Conservation (phyloP, 371 early-diverging fungal species). For the Cokeromyces recurvatus region DNA sequence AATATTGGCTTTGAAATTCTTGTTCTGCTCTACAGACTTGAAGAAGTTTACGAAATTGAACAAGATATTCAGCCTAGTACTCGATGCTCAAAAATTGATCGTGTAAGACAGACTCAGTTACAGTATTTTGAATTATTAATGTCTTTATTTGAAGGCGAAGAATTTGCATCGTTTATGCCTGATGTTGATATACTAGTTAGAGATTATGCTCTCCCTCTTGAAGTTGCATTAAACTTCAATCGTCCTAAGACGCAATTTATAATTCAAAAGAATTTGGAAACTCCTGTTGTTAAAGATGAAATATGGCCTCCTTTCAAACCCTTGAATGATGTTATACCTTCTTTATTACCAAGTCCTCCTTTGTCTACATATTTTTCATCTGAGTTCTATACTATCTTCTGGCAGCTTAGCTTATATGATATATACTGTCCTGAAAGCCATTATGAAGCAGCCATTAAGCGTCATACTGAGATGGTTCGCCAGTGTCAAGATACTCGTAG, state of each 20-base stretch:
- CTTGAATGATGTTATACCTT: constrained; percentile 10
- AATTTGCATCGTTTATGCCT: constrained; percentile 58
- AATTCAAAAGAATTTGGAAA: constrained; percentile 14
- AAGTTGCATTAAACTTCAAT: constrained; percentile 68
- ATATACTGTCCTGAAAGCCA: constrained; percentile 69
- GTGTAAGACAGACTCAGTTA: constrained; percentile 52
- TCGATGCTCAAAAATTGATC: constrained; percentile 31
- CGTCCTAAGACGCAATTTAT: constrained; percentile 57
- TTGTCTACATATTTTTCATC: constrained; percentile 55
- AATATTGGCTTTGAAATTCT: constrained; percentile 54
- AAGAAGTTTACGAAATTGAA: constrained; percentile 44
- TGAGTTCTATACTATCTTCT: constrained; percentile 81
- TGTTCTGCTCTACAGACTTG: constrained; percentile 45
- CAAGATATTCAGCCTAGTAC: constrained; percentile 52
- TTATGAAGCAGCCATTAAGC: constrained; percentile 68
- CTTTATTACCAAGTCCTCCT: constrained; percentile 30
- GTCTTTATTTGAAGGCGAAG: constrained; percentile 53
- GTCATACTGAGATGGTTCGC: constrained; percentile 43
- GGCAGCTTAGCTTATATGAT: constrained; percentile 82
- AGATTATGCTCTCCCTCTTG: constrained; percentile 62
- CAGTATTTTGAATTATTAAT: constrained; percentile 67
- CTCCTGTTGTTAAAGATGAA: constrained; percentile 16
- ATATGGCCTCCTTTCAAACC: constrained; percentile 21
- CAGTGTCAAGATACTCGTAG: constrained; percentile 36
- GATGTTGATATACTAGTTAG: constrained; percentile 49